Evolutionary conservation across 1,284 basidiomycete genomes (phyloP).

Genomic region (Bjerkandera adusta): DNA sequence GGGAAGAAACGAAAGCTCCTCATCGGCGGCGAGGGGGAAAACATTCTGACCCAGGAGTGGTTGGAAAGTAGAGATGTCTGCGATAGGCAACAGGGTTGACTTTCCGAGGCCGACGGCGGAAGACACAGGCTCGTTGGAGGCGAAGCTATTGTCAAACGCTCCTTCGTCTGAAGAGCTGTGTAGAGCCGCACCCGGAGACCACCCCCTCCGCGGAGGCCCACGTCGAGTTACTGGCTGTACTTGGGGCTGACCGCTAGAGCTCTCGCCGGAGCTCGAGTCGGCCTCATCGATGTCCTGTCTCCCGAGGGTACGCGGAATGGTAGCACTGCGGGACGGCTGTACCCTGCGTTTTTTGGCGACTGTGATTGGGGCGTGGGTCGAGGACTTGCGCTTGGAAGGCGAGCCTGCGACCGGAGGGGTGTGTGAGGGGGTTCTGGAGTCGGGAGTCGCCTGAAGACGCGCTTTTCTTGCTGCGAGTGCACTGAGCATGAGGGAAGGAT

Average conservation of each 20-base stretch:
- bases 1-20: constrained; percentile 30
- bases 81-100: neutral
- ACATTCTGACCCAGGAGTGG: constrained; percentile 43
- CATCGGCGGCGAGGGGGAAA: constrained; percentile 40
- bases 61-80: constrained; percentile 41
- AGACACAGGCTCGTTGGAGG: too few species aligned
- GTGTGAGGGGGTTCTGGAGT: constrained; percentile 13
- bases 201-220: constrained; percentile 34
- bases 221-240: too few species aligned
- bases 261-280: constrained; percentile 32
- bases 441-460: constrained; percentile 32
- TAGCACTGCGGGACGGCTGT: constrained; percentile 21
- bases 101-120: too few species aligned
- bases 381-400: constrained; percentile 33
- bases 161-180: constrained; percentile 55
- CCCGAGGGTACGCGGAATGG: constrained; percentile 35
- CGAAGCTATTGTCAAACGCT: constrained; percentile 24
- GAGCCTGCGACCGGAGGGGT: constrained; percentile 16
- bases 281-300: constrained; percentile 29
- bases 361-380: constrained; percentile 16
- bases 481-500: constrained; percentile 44
- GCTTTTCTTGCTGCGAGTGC: constrained; percentile 61
- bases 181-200: constrained; percentile 53
- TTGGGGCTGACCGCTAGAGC: too few species aligned
- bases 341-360: constrained; percentile 31